Evolutionary conservation across 208 protist species (phyloP).

Genomic region (Wallacemonas sp.): DNA sequence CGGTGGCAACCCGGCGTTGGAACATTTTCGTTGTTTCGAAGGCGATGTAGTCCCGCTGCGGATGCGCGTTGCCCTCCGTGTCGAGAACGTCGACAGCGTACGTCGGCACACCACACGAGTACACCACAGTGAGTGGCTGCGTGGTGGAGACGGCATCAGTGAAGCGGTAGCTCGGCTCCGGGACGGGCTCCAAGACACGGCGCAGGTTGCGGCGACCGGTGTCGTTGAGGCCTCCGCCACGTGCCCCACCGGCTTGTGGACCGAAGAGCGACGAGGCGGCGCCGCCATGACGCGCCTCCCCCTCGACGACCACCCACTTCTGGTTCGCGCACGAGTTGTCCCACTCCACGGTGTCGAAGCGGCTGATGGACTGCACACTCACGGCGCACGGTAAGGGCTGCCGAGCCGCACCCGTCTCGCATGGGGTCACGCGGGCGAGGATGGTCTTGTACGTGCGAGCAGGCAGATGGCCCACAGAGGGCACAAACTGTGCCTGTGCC

Average conservation of each 20-base stretch:
- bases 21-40: conserved; percentile 95
- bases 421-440: conserved; percentile 34
- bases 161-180: conserved; percentile 59
- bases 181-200: conserved; percentile 71
- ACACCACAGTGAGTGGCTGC: conserved; percentile 66
- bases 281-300: conserved; percentile 14
- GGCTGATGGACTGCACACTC: conserved; percentile 25
- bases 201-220: conserved; percentile 54
- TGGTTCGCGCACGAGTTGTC: conserved; percentile 61
- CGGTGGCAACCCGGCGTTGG: conserved; percentile 68
- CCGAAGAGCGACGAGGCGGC: conserved; percentile 5
- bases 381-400: conserved; percentile 24
- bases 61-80: conserved; percentile 23
- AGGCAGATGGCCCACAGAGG: conserved; percentile 57
- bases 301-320: conserved; percentile 57
- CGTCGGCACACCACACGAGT: conserved; percentile 60
- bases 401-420: conserved; percentile 15
- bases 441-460: conserved; percentile 46
- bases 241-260: background rate
- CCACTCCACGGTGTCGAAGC: conserved; percentile 42
- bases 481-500: conserved; percentile 30
- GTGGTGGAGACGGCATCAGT: conserved; percentile 28
- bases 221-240: conserved; percentile 10
- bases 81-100: conserved; percentile 50
- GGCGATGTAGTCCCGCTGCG: conserved; percentile 33